Conservation (phyloP, 306 rosid species). For the Vigna hirtella region DNA sequence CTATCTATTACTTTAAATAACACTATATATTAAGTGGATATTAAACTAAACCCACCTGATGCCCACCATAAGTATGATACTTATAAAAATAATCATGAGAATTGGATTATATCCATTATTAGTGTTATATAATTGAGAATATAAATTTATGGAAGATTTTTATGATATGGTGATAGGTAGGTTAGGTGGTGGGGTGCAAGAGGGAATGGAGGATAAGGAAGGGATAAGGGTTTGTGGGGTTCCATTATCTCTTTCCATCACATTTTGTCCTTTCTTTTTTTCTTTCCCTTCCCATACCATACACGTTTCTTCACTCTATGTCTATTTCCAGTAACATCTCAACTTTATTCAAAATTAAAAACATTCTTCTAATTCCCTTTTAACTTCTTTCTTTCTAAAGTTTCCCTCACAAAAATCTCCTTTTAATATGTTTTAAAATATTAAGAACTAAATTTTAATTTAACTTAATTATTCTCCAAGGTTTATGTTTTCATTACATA, state of each 20-base stretch:
- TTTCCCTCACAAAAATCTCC: too few species aligned
- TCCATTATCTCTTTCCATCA: constrained; percentile 38
- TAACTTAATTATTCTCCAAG: too few species aligned
- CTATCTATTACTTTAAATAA: background rate
- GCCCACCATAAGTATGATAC: too few species aligned
- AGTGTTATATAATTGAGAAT: too few species aligned
- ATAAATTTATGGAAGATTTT: background rate
- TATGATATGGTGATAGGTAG: constrained; percentile 42
- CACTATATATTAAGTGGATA: constrained; percentile 37
- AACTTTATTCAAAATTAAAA: background rate
- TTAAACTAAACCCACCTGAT: constrained; percentile 40
- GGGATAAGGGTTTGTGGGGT: constrained; percentile 80
- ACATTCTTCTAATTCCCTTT: too few species aligned
- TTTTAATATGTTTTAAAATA: too few species aligned
- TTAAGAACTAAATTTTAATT: too few species aligned
- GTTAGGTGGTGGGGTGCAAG: constrained; percentile 63
- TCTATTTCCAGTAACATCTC: constrained; percentile 10
- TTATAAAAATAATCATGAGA: too few species aligned
- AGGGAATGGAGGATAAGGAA: constrained; percentile 63
- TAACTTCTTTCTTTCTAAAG: too few species aligned
- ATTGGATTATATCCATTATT: too few species aligned
- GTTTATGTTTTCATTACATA: too few species aligned
- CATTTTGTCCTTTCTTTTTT: too few species aligned
- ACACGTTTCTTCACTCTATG: constrained; percentile 30
- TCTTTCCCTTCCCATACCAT: background rate